Evolutionary conservation across 1,284 basidiomycete species (phyloP).

Genomic region (Anthracocystis panici-leucophaei): DNA sequence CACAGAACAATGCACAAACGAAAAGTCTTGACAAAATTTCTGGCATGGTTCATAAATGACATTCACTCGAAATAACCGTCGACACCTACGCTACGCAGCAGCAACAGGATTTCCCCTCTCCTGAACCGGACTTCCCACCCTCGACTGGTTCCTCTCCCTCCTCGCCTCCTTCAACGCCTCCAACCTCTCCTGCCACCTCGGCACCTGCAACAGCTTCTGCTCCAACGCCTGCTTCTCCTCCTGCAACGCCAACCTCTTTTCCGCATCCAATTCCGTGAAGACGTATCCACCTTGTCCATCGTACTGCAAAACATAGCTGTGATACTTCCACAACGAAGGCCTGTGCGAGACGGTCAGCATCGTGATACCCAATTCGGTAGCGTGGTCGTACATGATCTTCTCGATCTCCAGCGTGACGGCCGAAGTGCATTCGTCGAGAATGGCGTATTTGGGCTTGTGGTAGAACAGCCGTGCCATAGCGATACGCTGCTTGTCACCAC

Average conservation of each 20-base stretch:
- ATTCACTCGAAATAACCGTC: background rate
- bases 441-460: slow-evolving; percentile 95
- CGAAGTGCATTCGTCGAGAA: slow-evolving; percentile 94
- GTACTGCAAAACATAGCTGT: slow-evolving; percentile 83
- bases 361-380: slow-evolving; percentile 74
- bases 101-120: slow-evolving; percentile 22
- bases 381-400: slow-evolving; percentile 93
- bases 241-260: slow-evolving; percentile 88
- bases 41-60: background rate
- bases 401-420: slow-evolving; percentile 94
- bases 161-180: slow-evolving; percentile 75
- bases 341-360: slow-evolving; percentile 70
- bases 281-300: slow-evolving; percentile 74
- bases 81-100: slow-evolving; percentile 21
- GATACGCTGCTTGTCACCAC: slow-evolving; percentile 80
- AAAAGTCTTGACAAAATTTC: background rate
- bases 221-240: slow-evolving; percentile 80
- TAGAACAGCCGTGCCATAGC: slow-evolving; percentile 98
- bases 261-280: slow-evolving; percentile 90
- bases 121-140: slow-evolving; percentile 22
- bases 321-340: slow-evolving; percentile 92
- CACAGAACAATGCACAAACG: background rate
- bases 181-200: slow-evolving; percentile 82
- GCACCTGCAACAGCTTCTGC: slow-evolving; percentile 73
- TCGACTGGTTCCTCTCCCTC: slow-evolving; percentile 29